Evolutionary conservation across 768 basidiomycete species (phyloP).

Genomic region (Hypholoma fasciculare): DNA sequence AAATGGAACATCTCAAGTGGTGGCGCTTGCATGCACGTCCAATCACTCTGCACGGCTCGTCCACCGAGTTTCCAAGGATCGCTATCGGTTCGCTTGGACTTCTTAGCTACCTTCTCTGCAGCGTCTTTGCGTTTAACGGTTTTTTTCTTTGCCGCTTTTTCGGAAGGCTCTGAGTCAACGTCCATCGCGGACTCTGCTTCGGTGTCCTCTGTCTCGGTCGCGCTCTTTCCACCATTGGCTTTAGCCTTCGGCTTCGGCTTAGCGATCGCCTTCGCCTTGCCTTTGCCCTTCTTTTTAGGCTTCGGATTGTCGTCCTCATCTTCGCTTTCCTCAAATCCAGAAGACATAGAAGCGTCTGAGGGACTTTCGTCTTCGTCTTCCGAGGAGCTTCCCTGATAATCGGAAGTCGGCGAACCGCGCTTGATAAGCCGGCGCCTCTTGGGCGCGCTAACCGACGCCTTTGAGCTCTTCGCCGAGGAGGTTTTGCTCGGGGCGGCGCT

Average conservation of each 20-base stretch:
- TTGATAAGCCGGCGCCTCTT: conserved; percentile 20
- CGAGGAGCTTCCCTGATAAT: conserved; percentile 39
- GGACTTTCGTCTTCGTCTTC: conserved; percentile 31
- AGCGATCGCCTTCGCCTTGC: conserved; percentile 28
- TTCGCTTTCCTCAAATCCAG: conserved; percentile 35
- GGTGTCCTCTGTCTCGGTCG: conserved; percentile 21
- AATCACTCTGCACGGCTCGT: conserved; percentile 64
- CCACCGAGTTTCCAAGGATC: conserved; percentile 81
- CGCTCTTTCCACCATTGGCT: conserved; percentile 7
- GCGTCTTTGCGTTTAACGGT: conserved; percentile 6
- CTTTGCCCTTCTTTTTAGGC: conserved; percentile 26
- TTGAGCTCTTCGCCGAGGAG: conserved; percentile 21
- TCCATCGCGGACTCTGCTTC: conserved; percentile 52
- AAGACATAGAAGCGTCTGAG: conserved; percentile 32
- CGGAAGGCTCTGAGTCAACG: conserved; percentile 49
- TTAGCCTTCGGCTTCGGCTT: conserved; percentile 22
- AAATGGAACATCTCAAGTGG: conserved; percentile 94
- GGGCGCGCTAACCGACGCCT: conserved; percentile 7
- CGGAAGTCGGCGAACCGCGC: conserved; percentile 34
- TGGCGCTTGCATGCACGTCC: conserved; percentile 77
- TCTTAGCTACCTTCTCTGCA: conserved; percentile 41
- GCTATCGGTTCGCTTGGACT: conserved; percentile 60
- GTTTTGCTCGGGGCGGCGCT: conserved; percentile 29
- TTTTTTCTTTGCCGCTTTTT: conserved; percentile 29
- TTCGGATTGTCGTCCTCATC: conserved; percentile 24